Evolutionary conservation across 208 protist genomes (phyloP), one percentile per base, ranked within the genome.

Genomic region (Crithidia brevicula): DNA sequence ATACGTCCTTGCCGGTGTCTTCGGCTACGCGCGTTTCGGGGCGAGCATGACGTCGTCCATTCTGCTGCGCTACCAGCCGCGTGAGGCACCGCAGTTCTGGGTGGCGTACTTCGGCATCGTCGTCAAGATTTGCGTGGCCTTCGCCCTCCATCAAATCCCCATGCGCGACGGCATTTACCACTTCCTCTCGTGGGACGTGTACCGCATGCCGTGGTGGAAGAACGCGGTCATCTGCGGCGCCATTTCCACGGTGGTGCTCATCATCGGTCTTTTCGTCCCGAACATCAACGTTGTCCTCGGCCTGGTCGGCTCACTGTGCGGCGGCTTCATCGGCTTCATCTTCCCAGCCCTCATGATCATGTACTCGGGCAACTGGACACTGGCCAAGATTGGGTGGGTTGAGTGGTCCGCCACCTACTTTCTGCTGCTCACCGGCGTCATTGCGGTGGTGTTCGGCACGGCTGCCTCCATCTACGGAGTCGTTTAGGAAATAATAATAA

Each of bases 301-400:
- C 22, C 75, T 95, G 16, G 84, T 81, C 20, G 93, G 93, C 56
- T 82, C 78, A 7, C 59, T 96, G 15, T 89, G 74, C 60, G 89
- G 88, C n/a, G 85, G 88, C 2, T 89, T 92, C 31, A 73, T 95
- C 49, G 86, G 85, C 42, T 92, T 94, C 72, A 81, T 93, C 33
- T 87, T 86, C 59, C 87, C 90, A 1, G 38, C 87, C 10, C 23
- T 86, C 25, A 71, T 91, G 57, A 60, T 74, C 63, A 91, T 93
- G 88, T 89, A 91, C 74, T 42, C 45, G 16, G 88, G 80, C 11
- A 67, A 79, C 45, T 91, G 70, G 67, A 79, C 49, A 3, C 43
- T 76, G 3, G 20, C 63, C n/a, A 78, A 43, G n/a, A 65, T 81
- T 5, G 85, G 84, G n/a, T 73, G 22, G 13, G 23, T 82, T 6